Evolutionary conservation across 306 rosid species (phyloP).

Genomic region (Alnus glutinosa): DNA sequence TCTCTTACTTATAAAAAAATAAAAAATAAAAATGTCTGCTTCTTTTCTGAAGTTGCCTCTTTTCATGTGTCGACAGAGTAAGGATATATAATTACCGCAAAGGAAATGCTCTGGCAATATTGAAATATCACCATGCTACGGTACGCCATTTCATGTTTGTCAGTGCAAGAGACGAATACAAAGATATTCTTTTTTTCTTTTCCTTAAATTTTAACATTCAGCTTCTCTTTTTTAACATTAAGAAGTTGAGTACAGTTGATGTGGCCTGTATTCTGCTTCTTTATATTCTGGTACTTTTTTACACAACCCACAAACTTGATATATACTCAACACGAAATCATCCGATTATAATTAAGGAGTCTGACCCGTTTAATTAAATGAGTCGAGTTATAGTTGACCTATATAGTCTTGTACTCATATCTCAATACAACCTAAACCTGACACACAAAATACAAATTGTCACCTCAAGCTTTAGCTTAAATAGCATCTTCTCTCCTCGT

Average conservation of each 20-base stretch:
- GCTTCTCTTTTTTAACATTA: background rate
- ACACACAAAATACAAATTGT: too few relatives aligned
- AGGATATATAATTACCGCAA: conserved; percentile 78
- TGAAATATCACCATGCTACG: conserved; percentile 87
- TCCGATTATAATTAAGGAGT: too few relatives aligned
- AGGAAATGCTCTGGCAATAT: conserved; percentile 78
- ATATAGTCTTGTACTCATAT: too few relatives aligned
- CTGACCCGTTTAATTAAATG: too few relatives aligned
- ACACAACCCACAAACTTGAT: too few relatives aligned
- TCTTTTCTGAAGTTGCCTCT: conserved; percentile 3
- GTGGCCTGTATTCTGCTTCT: background rate
- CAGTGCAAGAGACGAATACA: conserved; percentile 2
- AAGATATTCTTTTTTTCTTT: background rate
- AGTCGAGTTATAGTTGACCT: too few relatives aligned
- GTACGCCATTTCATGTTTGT: conserved; percentile 43
- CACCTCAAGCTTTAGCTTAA: background rate
- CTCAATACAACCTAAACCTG: too few relatives aligned
- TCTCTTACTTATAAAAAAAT: too few relatives aligned
- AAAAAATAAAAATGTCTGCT: too few relatives aligned
- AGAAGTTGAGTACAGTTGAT: background rate
- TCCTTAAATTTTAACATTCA: background rate
- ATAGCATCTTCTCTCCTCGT: background rate
- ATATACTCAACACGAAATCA: too few relatives aligned
- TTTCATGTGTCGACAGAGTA: conserved; percentile 52
- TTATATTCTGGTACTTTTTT: background rate